phyloP scores from a whole-genome alignment of 2,329 filamentous ascomycete species.

The Clarireedia monteithiana region DNA sequence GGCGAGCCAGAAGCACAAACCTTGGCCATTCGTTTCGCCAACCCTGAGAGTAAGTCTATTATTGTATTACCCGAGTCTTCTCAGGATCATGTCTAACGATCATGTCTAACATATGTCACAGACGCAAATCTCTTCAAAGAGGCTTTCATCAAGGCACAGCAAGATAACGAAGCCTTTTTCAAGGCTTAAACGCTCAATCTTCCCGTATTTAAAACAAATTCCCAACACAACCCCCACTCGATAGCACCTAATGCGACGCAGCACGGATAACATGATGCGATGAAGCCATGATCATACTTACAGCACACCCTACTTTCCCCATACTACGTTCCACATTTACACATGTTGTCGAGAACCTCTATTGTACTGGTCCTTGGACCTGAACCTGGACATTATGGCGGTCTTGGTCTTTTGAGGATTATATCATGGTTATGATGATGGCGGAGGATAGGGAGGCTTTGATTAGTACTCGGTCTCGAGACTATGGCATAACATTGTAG shows the following conservation, averaged over 20 bases:
- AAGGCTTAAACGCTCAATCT: constrained; percentile 31
- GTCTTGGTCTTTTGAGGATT: constrained; percentile 16
- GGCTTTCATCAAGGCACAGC: constrained; percentile 90
- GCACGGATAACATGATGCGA: constrained; percentile 16
- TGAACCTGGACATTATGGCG: constrained; percentile 16
- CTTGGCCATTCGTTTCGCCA: constrained; percentile 93
- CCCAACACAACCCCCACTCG: constrained; percentile 15
- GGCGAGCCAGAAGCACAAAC: constrained; percentile 95
- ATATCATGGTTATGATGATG: constrained; percentile 23
- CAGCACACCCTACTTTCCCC: constrained; percentile 13
- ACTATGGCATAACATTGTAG: constrained; percentile 25
- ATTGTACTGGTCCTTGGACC: constrained; percentile 17
- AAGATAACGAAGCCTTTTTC: constrained; percentile 90
- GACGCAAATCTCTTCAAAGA: constrained; percentile 98
- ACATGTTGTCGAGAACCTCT: constrained; percentile 18
- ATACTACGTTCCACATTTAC: constrained; percentile 15
- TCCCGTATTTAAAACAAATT: constrained; percentile 11
- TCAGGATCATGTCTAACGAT: constrained; percentile 17
- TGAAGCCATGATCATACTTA: constrained; percentile 23
- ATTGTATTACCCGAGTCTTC: not conserved
- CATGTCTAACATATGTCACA: constrained; percentile 33
- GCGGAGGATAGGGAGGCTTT: constrained; percentile 21
- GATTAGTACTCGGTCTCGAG: constrained; percentile 18
- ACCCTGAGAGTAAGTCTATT: constrained; percentile 76
- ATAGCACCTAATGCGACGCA: constrained; percentile 13